These are phyloP conservation scores for Sonneratia alba DNA, from an alignment of 345 rosid genomes.

Conservation along the genomic window DNA sequence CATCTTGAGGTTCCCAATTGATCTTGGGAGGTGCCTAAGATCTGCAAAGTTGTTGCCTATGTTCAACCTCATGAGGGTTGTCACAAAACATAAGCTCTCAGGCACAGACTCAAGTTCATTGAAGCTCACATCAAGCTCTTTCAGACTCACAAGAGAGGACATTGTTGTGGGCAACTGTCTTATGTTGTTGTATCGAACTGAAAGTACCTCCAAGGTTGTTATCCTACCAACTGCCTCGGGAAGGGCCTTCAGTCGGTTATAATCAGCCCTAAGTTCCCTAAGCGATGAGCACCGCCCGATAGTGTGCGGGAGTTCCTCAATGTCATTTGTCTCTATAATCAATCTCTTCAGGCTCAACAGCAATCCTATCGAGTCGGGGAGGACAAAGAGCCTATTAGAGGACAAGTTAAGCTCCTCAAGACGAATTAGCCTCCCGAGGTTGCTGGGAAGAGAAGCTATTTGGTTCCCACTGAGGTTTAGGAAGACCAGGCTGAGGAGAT, in stretches of 20 bases:
- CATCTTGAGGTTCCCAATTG: conserved; percentile 87
- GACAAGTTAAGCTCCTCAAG: conserved; percentile 84
- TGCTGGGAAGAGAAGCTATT: conserved; percentile 54
- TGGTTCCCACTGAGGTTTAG: conserved; percentile 77
- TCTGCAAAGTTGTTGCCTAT: conserved; percentile 93
- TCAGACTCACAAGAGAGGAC: conserved; percentile 64
- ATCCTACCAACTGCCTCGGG: conserved; percentile 97
- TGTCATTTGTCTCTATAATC: conserved; percentile 70
- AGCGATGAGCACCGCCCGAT: conserved; percentile 65
- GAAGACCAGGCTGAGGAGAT: conserved; percentile 52
- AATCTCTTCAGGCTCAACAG: conserved; percentile 54
- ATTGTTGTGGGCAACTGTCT: conserved; percentile 84
- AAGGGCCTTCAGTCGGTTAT: conserved; percentile 90
- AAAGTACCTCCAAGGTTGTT: conserved; percentile 55
- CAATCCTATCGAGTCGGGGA: conserved; percentile 70
- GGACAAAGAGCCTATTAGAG: conserved; percentile 54
- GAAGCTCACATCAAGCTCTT: conserved; percentile 88
- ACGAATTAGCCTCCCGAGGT: conserved; percentile 45
- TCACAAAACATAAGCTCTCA: conserved; percentile 86
- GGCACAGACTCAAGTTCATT: conserved; percentile 95
- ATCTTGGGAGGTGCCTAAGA: conserved; percentile 66
- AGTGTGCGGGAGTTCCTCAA: conserved; percentile 78
- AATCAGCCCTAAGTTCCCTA: conserved; percentile 71
- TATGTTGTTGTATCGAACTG: conserved; percentile 81
- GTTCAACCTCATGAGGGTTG: conserved; percentile 75